Percentiles rank a stretch among this genome's conserved stretches.
Evolutionary conservation across 2,329 filamentous ascomycete species (phyloP).

Genomic region (Rhytidhysteron rufulum): DNA sequence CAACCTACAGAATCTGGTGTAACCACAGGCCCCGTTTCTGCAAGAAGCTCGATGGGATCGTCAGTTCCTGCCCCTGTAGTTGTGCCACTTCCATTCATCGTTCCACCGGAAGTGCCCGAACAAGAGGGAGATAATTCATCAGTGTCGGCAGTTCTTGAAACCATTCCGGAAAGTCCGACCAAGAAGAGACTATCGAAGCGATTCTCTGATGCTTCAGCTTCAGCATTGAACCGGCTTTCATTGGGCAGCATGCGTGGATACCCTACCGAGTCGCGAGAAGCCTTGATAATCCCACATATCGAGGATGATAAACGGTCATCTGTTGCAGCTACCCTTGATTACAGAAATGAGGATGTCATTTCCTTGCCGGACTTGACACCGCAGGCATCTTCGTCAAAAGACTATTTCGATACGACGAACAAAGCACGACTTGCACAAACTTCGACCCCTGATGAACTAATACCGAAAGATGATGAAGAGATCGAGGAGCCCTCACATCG

Average conservation of each 20-base stretch:
- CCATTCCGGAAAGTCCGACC: constrained; percentile 10
- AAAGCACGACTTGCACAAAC: constrained; percentile 7
- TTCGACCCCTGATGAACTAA: background rate
- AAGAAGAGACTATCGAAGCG: constrained; percentile 32
- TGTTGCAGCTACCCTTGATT: constrained; percentile 55
- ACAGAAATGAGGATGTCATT: constrained; percentile 51
- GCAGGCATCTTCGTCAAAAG: constrained; percentile 19
- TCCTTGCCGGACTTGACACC: constrained; percentile 29
- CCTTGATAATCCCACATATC: constrained; percentile 26
- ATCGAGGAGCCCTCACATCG: background rate
- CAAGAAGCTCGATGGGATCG: constrained; percentile 19
- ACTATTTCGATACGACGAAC: background rate
- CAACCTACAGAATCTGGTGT: background rate
- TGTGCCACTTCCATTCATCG: constrained; percentile 62
- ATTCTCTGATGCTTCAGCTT: constrained; percentile 27
- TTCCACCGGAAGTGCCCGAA: constrained; percentile 48
- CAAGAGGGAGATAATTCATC: constrained; percentile 50
- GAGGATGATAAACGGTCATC: constrained; percentile 45
- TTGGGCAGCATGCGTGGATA: too few species aligned
- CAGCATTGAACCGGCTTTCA: constrained; percentile 16
- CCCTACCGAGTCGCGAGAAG: constrained; percentile 37
- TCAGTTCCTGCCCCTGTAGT: constrained; percentile 51
- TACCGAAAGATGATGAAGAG: background rate
- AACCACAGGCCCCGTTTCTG: constrained; percentile 6
- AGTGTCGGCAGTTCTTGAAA: constrained; percentile 59